A percentile compares a stretch with the other conserved stretches of the same genome.
Conservation (phyloP, 306 rosid genomes). For the Herpetospermum pedunculosum region DNA sequence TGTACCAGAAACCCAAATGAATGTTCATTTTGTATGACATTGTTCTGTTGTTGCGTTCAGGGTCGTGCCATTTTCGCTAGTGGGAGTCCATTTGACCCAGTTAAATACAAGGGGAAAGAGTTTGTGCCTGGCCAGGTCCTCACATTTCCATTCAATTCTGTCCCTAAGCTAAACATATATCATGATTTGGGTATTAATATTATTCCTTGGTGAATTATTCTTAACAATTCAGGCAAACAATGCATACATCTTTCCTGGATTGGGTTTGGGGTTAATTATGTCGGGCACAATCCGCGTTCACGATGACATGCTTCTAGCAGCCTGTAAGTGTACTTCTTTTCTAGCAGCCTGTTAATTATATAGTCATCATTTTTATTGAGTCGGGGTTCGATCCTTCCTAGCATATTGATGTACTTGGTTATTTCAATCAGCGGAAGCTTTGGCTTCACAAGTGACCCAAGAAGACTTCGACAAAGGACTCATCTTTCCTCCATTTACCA, state of each 20-base stretch:
- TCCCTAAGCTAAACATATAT: neutral
- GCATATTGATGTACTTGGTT: slow-evolving; percentile 1
- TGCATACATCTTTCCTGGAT: slow-evolving; percentile 93
- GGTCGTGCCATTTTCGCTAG: slow-evolving; percentile 81
- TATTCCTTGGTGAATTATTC: slow-evolving; percentile 1
- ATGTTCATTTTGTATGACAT: slow-evolving; percentile 2
- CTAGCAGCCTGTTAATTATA: slow-evolving; percentile 94
- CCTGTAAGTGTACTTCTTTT: slow-evolving; percentile 90
- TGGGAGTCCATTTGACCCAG: slow-evolving; percentile 81
- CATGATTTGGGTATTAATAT: slow-evolving; percentile 7
- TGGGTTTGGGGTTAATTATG: slow-evolving; percentile 84
- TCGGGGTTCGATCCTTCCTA: neutral
- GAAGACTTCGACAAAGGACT: slow-evolving; percentile 76
- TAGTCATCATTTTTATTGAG: neutral
- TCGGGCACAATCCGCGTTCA: slow-evolving; percentile 86
- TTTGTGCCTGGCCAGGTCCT: slow-evolving; percentile 82
- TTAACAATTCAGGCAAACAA: slow-evolving; percentile 53
- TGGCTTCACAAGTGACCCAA: slow-evolving; percentile 60
- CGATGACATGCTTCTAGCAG: slow-evolving; percentile 86
- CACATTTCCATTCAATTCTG: neutral
- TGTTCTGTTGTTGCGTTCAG: slow-evolving; percentile 18
- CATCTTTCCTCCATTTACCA: slow-evolving; percentile 70
- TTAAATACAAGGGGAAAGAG: slow-evolving; percentile 67
- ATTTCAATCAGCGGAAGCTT: slow-evolving; percentile 72
- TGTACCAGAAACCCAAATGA: neutral